Evolutionary conservation across 257 asterid species (phyloP).

Genomic region (Solanum chmielewskii): DNA sequence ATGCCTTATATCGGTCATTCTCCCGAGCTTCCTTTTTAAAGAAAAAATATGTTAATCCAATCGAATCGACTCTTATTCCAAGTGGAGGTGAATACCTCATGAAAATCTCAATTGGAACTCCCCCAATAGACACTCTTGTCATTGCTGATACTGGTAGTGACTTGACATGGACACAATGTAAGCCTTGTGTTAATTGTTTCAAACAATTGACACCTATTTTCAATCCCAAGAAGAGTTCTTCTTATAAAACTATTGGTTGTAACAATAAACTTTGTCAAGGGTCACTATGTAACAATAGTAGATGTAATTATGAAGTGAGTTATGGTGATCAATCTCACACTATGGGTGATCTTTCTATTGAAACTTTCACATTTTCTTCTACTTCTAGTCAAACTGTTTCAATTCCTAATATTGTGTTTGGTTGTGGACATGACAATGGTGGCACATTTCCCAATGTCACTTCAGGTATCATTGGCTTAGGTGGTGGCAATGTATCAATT

Average conservation of each 20-base stretch:
- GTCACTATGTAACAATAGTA: neutral
- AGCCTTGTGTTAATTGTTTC: slow-evolving; percentile 4
- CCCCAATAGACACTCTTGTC: slow-evolving; percentile 1
- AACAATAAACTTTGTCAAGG: neutral
- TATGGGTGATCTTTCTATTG: neutral
- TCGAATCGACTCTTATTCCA: neutral
- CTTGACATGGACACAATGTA: slow-evolving; percentile 19
- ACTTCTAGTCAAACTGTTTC: neutral
- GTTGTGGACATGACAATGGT: slow-evolving; percentile 5
- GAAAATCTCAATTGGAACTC: slow-evolving; percentile 17
- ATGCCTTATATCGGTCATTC: slow-evolving; percentile 5
- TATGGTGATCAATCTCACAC: slow-evolving; percentile 6
- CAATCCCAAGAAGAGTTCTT: slow-evolving; percentile 2
- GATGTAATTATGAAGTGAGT: neutral
- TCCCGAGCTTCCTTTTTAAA: neutral
- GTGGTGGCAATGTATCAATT: neutral
- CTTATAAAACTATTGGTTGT: neutral
- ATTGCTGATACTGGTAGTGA: slow-evolving; percentile 13
- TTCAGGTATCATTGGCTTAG: slow-evolving; percentile 8
- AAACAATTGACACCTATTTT: neutral
- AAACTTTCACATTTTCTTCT: neutral
- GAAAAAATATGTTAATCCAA: neutral
- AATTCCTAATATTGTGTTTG: neutral
- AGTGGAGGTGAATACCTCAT: slow-evolving; percentile 8
- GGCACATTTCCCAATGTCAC: neutral